Base-by-base conservation (phyloP, 805 yeast genomes). In the Cyberlindnera samutprakarnensis region DNA sequence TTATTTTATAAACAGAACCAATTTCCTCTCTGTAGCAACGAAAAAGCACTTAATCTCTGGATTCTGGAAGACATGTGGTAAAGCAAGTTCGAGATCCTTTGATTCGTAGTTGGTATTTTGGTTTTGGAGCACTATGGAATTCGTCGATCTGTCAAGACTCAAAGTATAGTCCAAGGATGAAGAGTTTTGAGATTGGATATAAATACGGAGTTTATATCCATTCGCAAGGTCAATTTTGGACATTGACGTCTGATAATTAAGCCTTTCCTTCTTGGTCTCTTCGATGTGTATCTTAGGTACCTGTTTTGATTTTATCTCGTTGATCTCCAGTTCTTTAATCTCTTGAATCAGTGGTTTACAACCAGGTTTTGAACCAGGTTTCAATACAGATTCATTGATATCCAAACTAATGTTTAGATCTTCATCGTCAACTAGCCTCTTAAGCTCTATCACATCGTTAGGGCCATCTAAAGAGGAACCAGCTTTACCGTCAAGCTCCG, bases 261-360 rank as follows among this genome's bases (percentile, higher is more conserved):
- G 36, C 27, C 28, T 38, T 34, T 34, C 35, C 19, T 37, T 38
- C 3, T 24, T 24, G 24, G 21, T 10, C 15, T 18, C 14, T 16
- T 13, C 14, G 9, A 9, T 15, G 10, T 18, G 13, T 16, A 19
- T 7, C 16, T 5, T 20, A 25, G 12, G 22, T 20, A 20, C 23
- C 28, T 26, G 26, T 17, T 18, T 25, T n/a, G n/a, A n/a, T 17
- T 16, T 24, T 30, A 42, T 16, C 3, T 25, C n/a, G n/a, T 38
- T 35, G 18, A 41, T 24, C 14, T 39, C 28, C 54, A 58, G 54
- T 7, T 52, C 63, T 14, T 56, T 59, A 11, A 78, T 64, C 38
- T 76, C 85, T 47, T 75, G 67, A 25, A 78, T 77, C 35, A 77
- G 45, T 7, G 74, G 75, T 32, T 56, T 66, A 7, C 44, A 39